A percentile compares a stretch with the other conserved stretches of the same genome.
These are phyloP conservation scores for Coleophoma eucalyptorum DNA, from an alignment of 2,329 filamentous ascomycete genomes.

Conservation along the genomic window DNA sequence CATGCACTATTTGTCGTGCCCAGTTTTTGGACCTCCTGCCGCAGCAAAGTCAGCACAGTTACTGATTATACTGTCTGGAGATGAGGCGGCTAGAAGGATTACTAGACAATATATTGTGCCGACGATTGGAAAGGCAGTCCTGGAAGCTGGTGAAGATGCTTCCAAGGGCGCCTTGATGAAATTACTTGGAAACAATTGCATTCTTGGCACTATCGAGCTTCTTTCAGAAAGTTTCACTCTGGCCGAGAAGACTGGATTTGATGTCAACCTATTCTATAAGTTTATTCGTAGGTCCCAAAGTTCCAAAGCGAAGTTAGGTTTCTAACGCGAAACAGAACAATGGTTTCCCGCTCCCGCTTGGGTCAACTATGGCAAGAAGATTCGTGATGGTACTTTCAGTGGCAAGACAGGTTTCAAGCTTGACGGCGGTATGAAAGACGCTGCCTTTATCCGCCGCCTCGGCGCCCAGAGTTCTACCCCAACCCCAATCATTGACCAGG, in stretches of 20 bases:
- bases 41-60: not conserved
- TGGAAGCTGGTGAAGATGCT: not conserved
- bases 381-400: not conserved
- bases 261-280: not conserved
- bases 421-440: not conserved
- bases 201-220: not conserved
- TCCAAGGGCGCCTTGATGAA: not conserved
- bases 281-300: not conserved
- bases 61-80: not conserved
- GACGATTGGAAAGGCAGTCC: not conserved
- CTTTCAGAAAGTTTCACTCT: not conserved
- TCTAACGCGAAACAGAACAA: not conserved
- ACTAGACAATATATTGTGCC: not conserved
- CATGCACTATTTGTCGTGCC: not conserved
- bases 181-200: not conserved
- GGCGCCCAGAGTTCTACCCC: not conserved
- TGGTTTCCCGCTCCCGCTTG: not conserved
- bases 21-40: not conserved
- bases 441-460: not conserved
- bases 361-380: conserved; percentile 1
- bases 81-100: not conserved
- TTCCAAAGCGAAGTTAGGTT: not conserved
- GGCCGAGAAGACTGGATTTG: not conserved
- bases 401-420: not conserved
- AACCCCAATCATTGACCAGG: not conserved